Conservation (phyloP, 2,329 filamentous ascomycete species). For the Trichoderma sp. region DNA sequence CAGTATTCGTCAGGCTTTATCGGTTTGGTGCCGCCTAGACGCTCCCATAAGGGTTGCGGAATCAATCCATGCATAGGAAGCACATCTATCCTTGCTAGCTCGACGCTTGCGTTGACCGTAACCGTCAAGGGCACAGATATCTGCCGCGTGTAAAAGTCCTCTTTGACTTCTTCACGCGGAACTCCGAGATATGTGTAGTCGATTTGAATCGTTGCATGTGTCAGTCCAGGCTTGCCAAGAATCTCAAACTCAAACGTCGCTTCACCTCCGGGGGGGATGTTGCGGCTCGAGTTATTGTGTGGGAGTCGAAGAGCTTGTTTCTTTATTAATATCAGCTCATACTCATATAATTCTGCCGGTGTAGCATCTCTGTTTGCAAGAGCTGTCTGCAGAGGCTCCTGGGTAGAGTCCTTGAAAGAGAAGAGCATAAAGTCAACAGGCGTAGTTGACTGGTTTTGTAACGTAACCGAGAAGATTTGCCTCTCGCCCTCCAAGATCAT, state of each 20-base stretch:
- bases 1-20: conserved; percentile 63
- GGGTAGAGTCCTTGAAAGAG: conserved; percentile 86
- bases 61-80: conserved; percentile 68
- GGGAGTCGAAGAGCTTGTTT: conserved; percentile 65
- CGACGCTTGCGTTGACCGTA: conserved; percentile 88
- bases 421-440: conserved; percentile 82
- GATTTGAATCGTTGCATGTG: conserved; percentile 74
- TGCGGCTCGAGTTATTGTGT: conserved; percentile 50
- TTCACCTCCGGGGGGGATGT: conserved; percentile 65
- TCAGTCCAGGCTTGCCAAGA: conserved; percentile 80
- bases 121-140: conserved; percentile 77
- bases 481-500: conserved; percentile 93
- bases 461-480: conserved; percentile 70
- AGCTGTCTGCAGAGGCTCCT: conserved; percentile 70
- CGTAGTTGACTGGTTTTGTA: conserved; percentile 75
- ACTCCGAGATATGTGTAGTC: conserved; percentile 83
- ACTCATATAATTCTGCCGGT: conserved; percentile 77
- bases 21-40: conserved; percentile 35
- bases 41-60: conserved; percentile 57
- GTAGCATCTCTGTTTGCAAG: conserved; percentile 74
- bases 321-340: conserved; percentile 74
- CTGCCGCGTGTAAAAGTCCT: conserved; percentile 80
- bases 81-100: conserved; percentile 76
- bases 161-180: conserved; percentile 62
- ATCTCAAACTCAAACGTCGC: conserved; percentile 80